Evolutionary conservation across 2,329 filamentous ascomycete species (phyloP).

Genomic region (Aspergillus sp.): DNA sequence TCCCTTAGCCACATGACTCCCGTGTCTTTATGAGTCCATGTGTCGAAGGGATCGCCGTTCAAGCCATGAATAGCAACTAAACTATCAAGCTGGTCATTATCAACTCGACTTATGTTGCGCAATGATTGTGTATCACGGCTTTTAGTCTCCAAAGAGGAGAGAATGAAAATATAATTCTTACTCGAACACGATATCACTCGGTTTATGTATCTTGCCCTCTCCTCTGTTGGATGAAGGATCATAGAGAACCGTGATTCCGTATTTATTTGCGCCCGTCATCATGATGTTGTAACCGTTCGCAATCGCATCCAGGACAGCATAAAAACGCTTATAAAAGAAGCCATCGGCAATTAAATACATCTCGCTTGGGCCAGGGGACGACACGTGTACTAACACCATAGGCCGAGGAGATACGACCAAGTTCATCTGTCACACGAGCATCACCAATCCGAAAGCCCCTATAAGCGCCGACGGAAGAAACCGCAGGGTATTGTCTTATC

Average conservation of each 20-base stretch:
- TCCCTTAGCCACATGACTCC: slow-evolving; percentile 14
- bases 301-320: neutral
- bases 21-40: slow-evolving; percentile 14
- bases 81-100: neutral
- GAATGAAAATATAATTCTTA: neutral
- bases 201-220: neutral
- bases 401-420: neutral
- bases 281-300: neutral
- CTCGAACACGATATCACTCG: neutral
- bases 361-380: neutral
- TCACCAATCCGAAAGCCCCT: neutral
- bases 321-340: neutral
- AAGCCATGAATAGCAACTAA: slow-evolving; percentile 15
- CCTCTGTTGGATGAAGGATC: neutral
- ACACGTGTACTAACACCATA: neutral
- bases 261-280: neutral
- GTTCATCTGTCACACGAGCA: neutral
- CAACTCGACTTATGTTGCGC: neutral
- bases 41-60: slow-evolving; percentile 12
- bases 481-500: neutral
- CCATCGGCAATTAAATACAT: neutral
- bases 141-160: neutral
- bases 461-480: neutral
- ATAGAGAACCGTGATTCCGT: slow-evolving; percentile 3
- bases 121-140: neutral